Evolutionary conservation across 73 alveolate species (phyloP).

Genomic region (Paraurostyla sp.): DNA sequence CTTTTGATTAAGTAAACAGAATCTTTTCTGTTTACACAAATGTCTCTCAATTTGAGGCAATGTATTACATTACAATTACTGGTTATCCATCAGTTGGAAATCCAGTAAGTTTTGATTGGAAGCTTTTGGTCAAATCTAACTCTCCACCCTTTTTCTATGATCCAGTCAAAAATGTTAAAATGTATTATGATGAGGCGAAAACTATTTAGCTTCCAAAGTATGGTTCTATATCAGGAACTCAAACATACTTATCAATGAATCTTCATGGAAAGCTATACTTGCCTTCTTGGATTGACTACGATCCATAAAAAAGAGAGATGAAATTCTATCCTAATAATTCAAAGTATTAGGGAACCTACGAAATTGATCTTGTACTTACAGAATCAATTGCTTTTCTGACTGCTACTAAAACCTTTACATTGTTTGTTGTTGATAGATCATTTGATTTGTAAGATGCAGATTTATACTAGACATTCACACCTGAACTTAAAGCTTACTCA

Average conservation of each 20-base stretch:
- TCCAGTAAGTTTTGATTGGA: background rate
- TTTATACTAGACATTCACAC: background rate
- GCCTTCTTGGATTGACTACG: conserved; percentile 17
- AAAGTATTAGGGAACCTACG: background rate
- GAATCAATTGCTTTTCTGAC: conserved; percentile 9
- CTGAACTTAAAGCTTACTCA: background rate
- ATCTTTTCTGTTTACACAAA: background rate
- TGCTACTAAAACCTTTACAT: background rate
- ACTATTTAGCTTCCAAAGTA: background rate
- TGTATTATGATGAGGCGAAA: background rate
- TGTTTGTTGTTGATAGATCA: background rate
- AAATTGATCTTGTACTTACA: conserved; percentile 2
- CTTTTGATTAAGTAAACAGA: background rate
- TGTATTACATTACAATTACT: background rate
- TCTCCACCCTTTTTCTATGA: background rate
- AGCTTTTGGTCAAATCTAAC: background rate
- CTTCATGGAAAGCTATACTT: conserved; percentile 12
- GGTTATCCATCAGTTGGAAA: background rate
- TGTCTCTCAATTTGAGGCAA: background rate
- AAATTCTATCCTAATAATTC: background rate
- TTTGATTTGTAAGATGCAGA: background rate
- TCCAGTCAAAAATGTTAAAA: background rate
- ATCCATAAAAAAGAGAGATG: background rate
- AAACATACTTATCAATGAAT: too few species aligned
- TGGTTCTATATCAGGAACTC: background rate